Base-by-base conservation (phyloP, 495 filamentous ascomycete genomes). In the Emericellopsis terricola region DNA sequence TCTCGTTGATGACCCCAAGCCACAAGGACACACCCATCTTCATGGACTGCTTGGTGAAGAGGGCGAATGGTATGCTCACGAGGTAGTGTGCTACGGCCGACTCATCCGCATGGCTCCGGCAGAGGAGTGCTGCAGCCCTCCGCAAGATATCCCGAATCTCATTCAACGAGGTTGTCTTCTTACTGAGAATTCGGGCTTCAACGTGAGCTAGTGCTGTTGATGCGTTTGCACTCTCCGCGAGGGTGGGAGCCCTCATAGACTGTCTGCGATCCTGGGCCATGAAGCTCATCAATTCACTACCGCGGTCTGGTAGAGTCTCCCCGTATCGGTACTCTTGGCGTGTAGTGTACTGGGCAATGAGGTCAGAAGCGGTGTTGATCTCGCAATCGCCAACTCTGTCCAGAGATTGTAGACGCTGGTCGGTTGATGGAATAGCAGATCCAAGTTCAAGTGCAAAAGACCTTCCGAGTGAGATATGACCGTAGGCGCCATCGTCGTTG, bases 1-100 rank as follows among this genome's bases (percentile, higher is more conserved):
- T 96, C 47, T 96, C 91, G 48, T 96, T 86, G 43, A 96, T 94
- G 5, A 94, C 78, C 18, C 86, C 84, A 28, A 93, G 69, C 91
- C 91, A 99, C 7, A 96, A 66, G 13, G 86, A 93, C 19, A 96
- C 76, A 13, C 91, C 91, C 7, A 94, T 72, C 45, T 93, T 91
- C 49, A 99, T 89, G 11, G 82, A 81, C 48, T 92, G 82, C 53
- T 91, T 93, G 3, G 78, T 86, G 50, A 99, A 96, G 15, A 89
- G 69, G 19, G 67, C 65, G 57, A 96, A 99, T 2, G 91, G 91
- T 40, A 96, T 81, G 30, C 68, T 68, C 35, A 99, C 89, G 18
- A 99, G 63, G 46, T 86, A 78, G 42, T 84, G 77, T 11, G 81
- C 67, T 40, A 94, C 72, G 3, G 77, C 67, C 38, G 78, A 73